phyloP scores from a whole-genome alignment of 139 green algal species.

The Limnomonas spitsbergensis region DNA sequence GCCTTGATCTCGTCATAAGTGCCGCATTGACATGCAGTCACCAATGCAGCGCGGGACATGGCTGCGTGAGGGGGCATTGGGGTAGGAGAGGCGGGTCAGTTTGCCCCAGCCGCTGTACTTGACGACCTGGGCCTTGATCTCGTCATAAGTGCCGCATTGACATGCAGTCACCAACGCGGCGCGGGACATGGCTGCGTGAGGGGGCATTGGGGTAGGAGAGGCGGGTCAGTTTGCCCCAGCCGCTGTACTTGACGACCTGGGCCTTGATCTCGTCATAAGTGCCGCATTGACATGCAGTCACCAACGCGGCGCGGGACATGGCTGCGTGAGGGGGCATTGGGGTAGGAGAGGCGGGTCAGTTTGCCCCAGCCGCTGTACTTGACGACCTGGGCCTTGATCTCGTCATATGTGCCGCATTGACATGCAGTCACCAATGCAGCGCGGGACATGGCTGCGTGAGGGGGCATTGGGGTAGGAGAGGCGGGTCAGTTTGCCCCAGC shows the following conservation, averaged over 20 bases:
- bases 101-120: conserved; percentile 36
- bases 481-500: conserved; percentile 22
- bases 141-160: conserved; percentile 65
- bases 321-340: background rate
- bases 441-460: conserved; percentile 18
- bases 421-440: conserved; percentile 6
- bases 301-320: conserved; percentile 17
- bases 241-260: conserved; percentile 24
- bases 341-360: background rate
- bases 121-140: conserved; percentile 46
- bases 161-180: too few relatives aligned
- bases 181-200: conserved; percentile 42
- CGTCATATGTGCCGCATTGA: conserved; percentile 56
- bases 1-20: conserved; percentile 63
- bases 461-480: background rate
- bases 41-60: conserved; percentile 50
- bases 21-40: too few relatives aligned
- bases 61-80: conserved; percentile 25
- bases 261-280: conserved; percentile 62
- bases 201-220: too few relatives aligned
- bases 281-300: conserved; percentile 22
- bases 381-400: conserved; percentile 45
- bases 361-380: conserved; percentile 25
- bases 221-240: too few relatives aligned
- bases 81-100: too few relatives aligned